Base-by-base conservation (phyloP, 495 filamentous ascomycete species). In the Articulospora tetracladia region DNA sequence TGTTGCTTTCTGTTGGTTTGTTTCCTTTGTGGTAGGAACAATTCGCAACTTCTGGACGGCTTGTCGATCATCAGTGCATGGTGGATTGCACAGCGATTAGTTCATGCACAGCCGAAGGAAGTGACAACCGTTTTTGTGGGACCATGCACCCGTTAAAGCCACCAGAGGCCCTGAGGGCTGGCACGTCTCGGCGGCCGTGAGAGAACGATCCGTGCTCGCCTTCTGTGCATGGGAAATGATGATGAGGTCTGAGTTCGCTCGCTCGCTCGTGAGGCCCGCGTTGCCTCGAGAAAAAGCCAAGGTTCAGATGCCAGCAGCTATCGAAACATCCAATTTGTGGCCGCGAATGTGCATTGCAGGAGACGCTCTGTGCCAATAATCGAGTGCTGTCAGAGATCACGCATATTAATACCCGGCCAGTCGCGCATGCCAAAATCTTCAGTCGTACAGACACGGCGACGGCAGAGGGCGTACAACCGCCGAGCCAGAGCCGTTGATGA, bases 321-420 rank as follows among this genome's bases (percentile, higher is more conserved):
- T n/a, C 13, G 30, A 32, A 32, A 32, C 13, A 32, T 32, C 30
- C 4, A 32, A 32, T n/a, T 32, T 32, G 34, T 34, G 55, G 59
- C 44, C 52, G 59, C 53, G 28, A 26, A 50, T 50, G 28, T 23
- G 41, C 30, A 55, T 57, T 28, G 44, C 44, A 57, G 53, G 54
- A 49, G 26, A 53, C 1, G 25, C 26, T 51, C 41, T 28, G 34
- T 20, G 26, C 53, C 47, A 62, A 62, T 62, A 11, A 62, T 27
- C 15, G 19, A 52, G n/a, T 44, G 3, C 17, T 44, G 39, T 8
- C 39, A 44, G 39, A 15, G 53, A 55, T 54, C 49, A 58, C 26
- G 50, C 55, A 54, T 49, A 50, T 48, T 48, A 54, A 49, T 49
- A 25, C 34, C 49, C 60, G 60, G 55, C 48, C 20, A 23, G 36